Evolutionary conservation across 352 stramenopile species (phyloP).

Genomic region (Detonula confervacea): DNA sequence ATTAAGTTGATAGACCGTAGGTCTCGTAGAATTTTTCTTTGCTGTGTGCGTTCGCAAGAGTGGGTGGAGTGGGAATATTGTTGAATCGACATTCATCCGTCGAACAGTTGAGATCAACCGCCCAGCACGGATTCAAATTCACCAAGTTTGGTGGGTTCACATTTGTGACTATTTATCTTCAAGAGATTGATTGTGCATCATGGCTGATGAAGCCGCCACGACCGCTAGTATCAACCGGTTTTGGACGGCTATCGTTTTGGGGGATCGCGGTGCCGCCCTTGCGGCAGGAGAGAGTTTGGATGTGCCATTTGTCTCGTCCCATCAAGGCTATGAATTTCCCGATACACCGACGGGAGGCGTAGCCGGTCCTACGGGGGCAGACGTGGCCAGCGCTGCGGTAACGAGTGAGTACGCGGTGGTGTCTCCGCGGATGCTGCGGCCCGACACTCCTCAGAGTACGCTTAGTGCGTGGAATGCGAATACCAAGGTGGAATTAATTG

Average conservation of each 20-base stretch:
- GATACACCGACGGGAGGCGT: background rate
- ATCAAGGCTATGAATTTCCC: constrained; percentile 4
- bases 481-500: constrained; percentile 3
- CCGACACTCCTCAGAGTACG: constrained; percentile 1
- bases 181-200: constrained; percentile 3
- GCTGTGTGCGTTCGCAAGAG: constrained; percentile 4
- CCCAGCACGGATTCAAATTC: constrained; percentile 5
- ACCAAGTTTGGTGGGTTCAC: constrained; percentile 2
- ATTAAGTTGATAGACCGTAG: background rate
- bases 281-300: constrained; percentile 2
- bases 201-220: background rate
- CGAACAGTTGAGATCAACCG: constrained; percentile 2
- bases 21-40: constrained; percentile 8
- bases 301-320: background rate
- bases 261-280: background rate
- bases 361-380: background rate
- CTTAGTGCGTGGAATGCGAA: background rate
- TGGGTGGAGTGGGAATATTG: constrained; percentile 5
- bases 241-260: constrained; percentile 1
- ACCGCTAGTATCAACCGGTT: constrained; percentile 5
- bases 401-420: background rate
- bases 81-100: constrained; percentile 3
- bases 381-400: background rate
- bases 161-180: constrained; percentile 9
- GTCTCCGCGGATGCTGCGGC: constrained; percentile 1